phyloP scores from a whole-genome alignment of 345 rosid genomes.

The Eucalyptus tenuipes region DNA sequence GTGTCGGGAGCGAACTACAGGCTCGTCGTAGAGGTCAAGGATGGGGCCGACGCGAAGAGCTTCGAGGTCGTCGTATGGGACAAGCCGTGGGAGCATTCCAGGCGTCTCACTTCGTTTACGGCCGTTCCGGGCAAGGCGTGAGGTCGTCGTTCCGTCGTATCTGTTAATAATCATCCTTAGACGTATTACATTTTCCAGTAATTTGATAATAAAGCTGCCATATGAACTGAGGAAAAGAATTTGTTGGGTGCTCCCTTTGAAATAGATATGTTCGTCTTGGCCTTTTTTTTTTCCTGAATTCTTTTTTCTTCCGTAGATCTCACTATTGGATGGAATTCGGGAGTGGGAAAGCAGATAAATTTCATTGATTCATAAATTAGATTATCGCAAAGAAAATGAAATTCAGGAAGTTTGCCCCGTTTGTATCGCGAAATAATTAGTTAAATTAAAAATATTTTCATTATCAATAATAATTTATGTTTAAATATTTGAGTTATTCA shows the following conservation, averaged over 20 bases:
- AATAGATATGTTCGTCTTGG: accelerated
- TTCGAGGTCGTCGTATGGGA: slow-evolving; percentile 49
- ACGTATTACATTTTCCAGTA: background rate
- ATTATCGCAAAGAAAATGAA: background rate
- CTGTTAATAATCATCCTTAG: background rate
- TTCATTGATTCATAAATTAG: background rate
- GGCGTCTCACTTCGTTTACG: slow-evolving; percentile 35
- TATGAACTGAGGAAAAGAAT: accelerated
- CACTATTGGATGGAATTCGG: background rate
- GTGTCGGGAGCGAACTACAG: slow-evolving; percentile 40
- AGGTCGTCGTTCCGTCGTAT: accelerated
- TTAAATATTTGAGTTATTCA: background rate
- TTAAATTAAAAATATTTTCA: accelerated
- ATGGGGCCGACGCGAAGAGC: background rate
- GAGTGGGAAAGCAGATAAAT: background rate
- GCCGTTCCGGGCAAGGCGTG: background rate
- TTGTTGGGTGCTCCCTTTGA: background rate
- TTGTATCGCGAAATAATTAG: accelerated
- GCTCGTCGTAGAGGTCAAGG: slow-evolving; percentile 12
- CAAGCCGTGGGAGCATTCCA: slow-evolving; percentile 18
- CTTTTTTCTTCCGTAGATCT: background rate
- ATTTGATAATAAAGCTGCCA: background rate
- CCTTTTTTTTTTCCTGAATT: background rate
- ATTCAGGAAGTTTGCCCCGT: accelerated
- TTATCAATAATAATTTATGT: background rate